Percentiles rank a stretch among this genome's conserved stretches.
These are phyloP conservation scores for Paramecium sonneborni DNA, from an alignment of 73 alveolate species.

Conservation along the genomic window DNA sequence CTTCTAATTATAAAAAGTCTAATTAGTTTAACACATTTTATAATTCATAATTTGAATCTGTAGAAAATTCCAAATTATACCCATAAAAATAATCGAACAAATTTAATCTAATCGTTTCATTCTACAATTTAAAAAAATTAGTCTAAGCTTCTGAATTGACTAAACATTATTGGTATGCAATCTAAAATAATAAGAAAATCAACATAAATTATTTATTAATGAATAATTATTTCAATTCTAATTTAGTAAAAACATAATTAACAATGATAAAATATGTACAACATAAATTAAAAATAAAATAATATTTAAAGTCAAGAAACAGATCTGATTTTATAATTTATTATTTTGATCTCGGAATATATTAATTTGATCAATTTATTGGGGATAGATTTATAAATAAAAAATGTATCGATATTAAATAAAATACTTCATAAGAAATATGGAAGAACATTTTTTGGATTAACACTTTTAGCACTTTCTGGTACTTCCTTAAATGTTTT, in stretches of 20 bases:
- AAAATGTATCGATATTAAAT: neutral
- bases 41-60: neutral
- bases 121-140: neutral
- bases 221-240: neutral
- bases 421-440: conserved; percentile 70
- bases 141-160: neutral
- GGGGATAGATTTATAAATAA: neutral
- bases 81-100: conserved; percentile 22
- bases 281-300: too few relatives aligned
- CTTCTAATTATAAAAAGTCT: neutral
- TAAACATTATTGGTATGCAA: neutral
- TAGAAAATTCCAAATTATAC: neutral
- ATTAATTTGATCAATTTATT: neutral
- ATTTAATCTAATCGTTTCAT: neutral
- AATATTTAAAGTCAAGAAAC: neutral
- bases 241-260: too few relatives aligned
- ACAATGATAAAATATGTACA: too few relatives aligned
- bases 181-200: neutral
- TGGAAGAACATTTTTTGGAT: conserved; percentile 75
- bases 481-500: conserved; percentile 75
- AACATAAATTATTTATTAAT: neutral
- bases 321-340: too few relatives aligned
- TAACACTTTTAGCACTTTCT: conserved; percentile 72
- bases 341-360: neutral
- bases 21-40: conserved; percentile 15